Evolutionary conservation across 164 flowering plant genomes (phyloP).

Genomic region (Berberis thunbergii): DNA sequence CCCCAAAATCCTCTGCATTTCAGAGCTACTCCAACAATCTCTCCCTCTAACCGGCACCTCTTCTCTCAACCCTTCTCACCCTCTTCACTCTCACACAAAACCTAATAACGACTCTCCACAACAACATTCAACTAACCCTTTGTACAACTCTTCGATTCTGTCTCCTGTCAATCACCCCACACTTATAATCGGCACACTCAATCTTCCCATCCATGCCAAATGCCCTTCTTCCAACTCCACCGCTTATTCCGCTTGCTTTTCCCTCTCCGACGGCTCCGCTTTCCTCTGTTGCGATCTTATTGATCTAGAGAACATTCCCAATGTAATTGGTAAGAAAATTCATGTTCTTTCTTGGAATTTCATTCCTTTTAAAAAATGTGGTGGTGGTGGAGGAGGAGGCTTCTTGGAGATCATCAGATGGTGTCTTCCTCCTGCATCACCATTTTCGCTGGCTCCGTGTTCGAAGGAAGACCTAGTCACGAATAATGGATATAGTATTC

Average conservation of each 20-base stretch:
- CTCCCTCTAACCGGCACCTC: conserved; percentile 51
- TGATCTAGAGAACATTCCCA: conserved; percentile 22
- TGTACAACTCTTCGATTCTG: conserved; percentile 22
- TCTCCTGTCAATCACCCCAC: conserved; percentile 35
- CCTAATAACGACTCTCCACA: neutral
- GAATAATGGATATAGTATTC: conserved; percentile 14
- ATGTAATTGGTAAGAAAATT: conserved; percentile 35
- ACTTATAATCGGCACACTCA: conserved; percentile 48
- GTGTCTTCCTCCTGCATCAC: conserved; percentile 18
- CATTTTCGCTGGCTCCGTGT: neutral
- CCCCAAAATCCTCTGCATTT: conserved; percentile 25
- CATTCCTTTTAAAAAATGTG: conserved; percentile 16
- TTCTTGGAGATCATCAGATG: conserved; percentile 74
- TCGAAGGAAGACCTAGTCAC: neutral
- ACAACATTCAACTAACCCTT: conserved; percentile 12
- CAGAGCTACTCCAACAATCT: conserved; percentile 46
- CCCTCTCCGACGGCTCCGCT: conserved; percentile 49
- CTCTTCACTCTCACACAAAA: conserved; percentile 4
- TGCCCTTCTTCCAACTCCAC: neutral
- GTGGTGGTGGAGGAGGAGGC: conserved; percentile 39
- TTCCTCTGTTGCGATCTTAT: conserved; percentile 62
- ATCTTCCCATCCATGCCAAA: conserved; percentile 22
- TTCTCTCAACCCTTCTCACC: conserved; percentile 19
- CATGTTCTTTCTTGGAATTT: conserved; percentile 71
- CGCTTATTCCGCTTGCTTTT: conserved; percentile 28